Percentiles rank a stretch among this genome's conserved stretches.
Evolutionary conservation across 257 asterid species (phyloP).

Genomic region (Prunella vulgaris): DNA sequence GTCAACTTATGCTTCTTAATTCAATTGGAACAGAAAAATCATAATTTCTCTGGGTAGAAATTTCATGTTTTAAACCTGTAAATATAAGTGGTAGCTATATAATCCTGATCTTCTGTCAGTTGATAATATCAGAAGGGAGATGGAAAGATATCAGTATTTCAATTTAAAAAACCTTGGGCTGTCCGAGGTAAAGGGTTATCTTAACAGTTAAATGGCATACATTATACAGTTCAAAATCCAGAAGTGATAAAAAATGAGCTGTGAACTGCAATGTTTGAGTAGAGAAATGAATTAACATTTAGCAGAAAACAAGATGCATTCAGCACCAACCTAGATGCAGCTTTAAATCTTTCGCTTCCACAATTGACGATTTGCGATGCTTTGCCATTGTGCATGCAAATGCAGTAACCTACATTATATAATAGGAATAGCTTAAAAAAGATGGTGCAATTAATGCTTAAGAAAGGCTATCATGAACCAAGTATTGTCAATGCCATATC

Average conservation of each 20-base stretch:
- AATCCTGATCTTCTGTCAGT: not conserved
- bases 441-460: not conserved
- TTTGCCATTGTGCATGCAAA: constrained; percentile 89
- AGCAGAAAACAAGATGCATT: constrained; percentile 9
- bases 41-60: not conserved
- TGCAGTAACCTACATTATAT: constrained; percentile 57
- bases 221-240: not conserved
- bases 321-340: constrained; percentile 88
- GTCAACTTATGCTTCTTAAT: not conserved
- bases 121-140: constrained; percentile 1
- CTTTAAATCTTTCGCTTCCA: constrained; percentile 86
- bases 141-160: not conserved
- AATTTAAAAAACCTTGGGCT: not conserved
- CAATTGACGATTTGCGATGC: constrained; percentile 89
- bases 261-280: not conserved
- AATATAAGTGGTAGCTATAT: not conserved
- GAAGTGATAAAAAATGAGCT: constrained; percentile 4
- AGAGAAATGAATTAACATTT: constrained; percentile 4
- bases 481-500: not conserved
- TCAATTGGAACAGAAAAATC: not conserved
- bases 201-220: not conserved
- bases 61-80: constrained; percentile 7
- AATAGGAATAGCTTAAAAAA: constrained; percentile 8
- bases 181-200: not conserved
- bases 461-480: constrained; percentile 9